Evolutionary conservation across 169 alveolate species (phyloP).

Genomic region (Plasmodium blacklocki): DNA sequence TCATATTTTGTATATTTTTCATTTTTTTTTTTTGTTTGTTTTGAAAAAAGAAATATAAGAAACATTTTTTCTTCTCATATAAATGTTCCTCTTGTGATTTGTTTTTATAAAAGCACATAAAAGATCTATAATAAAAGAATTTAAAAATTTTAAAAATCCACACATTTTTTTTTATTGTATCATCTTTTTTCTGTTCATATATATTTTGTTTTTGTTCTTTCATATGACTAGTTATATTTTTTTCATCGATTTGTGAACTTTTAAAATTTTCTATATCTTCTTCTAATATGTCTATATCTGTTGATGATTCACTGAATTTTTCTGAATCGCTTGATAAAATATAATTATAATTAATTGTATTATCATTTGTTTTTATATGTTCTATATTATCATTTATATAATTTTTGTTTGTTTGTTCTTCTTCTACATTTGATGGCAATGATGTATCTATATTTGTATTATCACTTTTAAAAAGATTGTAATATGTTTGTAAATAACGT

Average conservation of each 20-base stretch:
- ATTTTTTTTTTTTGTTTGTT: slow-evolving; percentile 8
- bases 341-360: neutral
- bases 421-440: neutral
- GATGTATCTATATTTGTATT: too few species aligned
- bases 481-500: too few species aligned
- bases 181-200: slow-evolving; percentile 1
- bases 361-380: neutral
- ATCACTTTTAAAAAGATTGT: too few species aligned
- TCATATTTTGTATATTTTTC: too few species aligned
- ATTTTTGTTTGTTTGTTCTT: neutral
- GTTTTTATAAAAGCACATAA: slow-evolving; percentile 27
- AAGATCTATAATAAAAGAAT: slow-evolving; percentile 39
- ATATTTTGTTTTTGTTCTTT: neutral
- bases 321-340: slow-evolving; percentile 25
- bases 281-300: slow-evolving; percentile 3
- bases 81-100: slow-evolving; percentile 59
- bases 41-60: slow-evolving; percentile 40
- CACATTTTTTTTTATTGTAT: neutral
- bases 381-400: neutral
- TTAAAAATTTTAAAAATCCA: slow-evolving; percentile 67
- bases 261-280: slow-evolving; percentile 20
- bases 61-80: slow-evolving; percentile 41
- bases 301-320: slow-evolving; percentile 59
- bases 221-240: too few species aligned
- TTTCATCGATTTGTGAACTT: neutral